Conservation (phyloP, 1,139 yeast genomes). For the Magnusiomyces suaveolens region DNA sequence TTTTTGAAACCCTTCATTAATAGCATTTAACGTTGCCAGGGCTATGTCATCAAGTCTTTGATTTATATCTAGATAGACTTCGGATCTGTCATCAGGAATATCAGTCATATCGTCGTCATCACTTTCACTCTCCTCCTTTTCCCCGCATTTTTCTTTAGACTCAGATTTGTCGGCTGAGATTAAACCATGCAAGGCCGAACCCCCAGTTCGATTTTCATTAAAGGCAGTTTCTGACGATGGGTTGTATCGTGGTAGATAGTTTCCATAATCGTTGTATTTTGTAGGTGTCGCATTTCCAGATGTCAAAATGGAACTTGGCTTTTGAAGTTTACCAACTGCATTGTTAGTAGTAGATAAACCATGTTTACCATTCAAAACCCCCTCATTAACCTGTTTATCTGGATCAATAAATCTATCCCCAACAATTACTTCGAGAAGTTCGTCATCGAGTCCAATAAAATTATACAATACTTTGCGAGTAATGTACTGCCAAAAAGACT, state of each 20-base stretch:
- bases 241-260: background rate
- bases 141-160: too few relatives aligned
- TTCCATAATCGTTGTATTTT: constrained; percentile 1
- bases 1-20: background rate
- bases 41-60: constrained; percentile 1
- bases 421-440: constrained; percentile 27
- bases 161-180: too few relatives aligned
- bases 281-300: background rate
- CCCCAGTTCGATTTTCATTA: too few relatives aligned
- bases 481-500: constrained; percentile 18
- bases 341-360: background rate
- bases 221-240: background rate
- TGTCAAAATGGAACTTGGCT: background rate
- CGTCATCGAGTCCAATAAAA: constrained; percentile 28
- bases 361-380: too few relatives aligned
- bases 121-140: background rate
- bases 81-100: background rate
- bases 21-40: background rate
- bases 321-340: background rate
- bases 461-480: constrained; percentile 19
- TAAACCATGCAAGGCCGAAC: too few relatives aligned
- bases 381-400: too few relatives aligned
- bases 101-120: background rate
- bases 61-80: background rate
- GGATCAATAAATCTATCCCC: constrained; percentile 23